Percentiles rank a stretch among this genome's conserved stretches.
These are phyloP conservation scores for Physaria fendleri DNA, from an alignment of 345 rosid genomes.

Conservation along the genomic window DNA sequence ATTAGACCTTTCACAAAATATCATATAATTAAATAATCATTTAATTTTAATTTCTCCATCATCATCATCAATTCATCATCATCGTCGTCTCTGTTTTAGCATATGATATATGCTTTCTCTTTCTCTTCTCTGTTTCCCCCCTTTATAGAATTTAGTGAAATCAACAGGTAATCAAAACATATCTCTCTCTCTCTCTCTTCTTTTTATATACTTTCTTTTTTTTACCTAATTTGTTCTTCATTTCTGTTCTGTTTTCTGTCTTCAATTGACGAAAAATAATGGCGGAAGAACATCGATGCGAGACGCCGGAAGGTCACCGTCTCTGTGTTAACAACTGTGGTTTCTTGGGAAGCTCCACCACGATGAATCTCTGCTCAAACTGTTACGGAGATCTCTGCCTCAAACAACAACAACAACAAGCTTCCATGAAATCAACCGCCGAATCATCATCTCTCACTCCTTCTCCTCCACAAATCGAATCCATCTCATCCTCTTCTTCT, in stretches of 20 bases:
- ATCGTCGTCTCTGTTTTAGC: too few species aligned
- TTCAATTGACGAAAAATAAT: background rate
- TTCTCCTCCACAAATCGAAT: constrained; percentile 19
- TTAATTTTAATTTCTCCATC: background rate
- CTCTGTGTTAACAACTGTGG: constrained; percentile 51
- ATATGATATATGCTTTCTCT: too few species aligned
- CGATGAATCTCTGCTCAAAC: constrained; percentile 52
- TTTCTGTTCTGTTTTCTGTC: constrained; percentile 2
- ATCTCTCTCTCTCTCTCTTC: background rate
- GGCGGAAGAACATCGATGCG: constrained; percentile 54
- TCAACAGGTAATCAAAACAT: background rate
- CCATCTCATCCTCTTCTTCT: constrained; percentile 5
- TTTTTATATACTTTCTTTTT: background rate
- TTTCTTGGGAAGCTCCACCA: constrained; percentile 43
- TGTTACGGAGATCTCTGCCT: constrained; percentile 43
- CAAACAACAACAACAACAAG: constrained; percentile 37
- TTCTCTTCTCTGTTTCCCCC: background rate
- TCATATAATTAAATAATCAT: background rate
- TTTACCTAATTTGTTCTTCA: background rate
- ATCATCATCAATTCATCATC: background rate
- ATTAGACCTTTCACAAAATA: background rate
- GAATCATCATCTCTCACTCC: constrained; percentile 34
- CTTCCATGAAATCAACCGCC: constrained; percentile 36
- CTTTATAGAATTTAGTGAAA: constrained; percentile 19
- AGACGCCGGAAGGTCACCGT: constrained; percentile 46